These are phyloP conservation scores for Sabuloglossum arenarium DNA, from an alignment of 495 filamentous ascomycete genomes.

Conservation along the genomic window DNA sequence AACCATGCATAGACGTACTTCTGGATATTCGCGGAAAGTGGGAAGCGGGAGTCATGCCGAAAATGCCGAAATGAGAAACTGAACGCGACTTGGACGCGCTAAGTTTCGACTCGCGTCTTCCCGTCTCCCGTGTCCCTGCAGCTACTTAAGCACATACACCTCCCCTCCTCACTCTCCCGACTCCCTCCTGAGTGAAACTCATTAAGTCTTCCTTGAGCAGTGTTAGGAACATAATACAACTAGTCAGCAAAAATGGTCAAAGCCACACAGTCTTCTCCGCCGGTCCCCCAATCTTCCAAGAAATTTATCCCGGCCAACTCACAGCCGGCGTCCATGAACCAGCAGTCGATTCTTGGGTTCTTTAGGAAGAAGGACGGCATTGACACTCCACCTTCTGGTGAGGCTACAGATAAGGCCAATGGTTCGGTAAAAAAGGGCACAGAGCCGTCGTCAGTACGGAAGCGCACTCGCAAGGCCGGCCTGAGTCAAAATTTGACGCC, in stretches of 20 bases:
- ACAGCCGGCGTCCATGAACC: conserved; percentile 35
- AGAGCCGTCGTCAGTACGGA: not conserved
- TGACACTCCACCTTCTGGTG: conserved; percentile 11
- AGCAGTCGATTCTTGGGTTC: conserved; percentile 70
- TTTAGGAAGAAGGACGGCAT: conserved; percentile 47
- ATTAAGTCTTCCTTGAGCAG: not conserved
- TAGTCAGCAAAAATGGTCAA: not conserved
- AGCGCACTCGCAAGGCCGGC: not conserved
- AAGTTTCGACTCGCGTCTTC: not conserved
- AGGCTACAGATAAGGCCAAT: too few species aligned
- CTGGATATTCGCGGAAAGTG: not conserved
- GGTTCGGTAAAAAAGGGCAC: conserved; percentile 9
- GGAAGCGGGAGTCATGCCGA: too few species aligned
- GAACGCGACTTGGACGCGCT: not conserved
- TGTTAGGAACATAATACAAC: not conserved
- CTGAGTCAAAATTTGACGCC: conserved; percentile 36
- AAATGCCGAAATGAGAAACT: not conserved
- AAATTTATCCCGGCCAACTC: conserved; percentile 13
- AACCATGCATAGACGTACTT: not conserved
- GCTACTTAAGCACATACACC: not conserved
- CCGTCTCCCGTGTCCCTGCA: not conserved
- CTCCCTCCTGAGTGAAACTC: not conserved
- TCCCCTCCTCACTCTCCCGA: not conserved
- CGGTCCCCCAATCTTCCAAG: conserved; percentile 5
- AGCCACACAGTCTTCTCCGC: not conserved